Conservation (phyloP, 768 basidiomycete genomes). For the Tricholoma saponaceum region DNA sequence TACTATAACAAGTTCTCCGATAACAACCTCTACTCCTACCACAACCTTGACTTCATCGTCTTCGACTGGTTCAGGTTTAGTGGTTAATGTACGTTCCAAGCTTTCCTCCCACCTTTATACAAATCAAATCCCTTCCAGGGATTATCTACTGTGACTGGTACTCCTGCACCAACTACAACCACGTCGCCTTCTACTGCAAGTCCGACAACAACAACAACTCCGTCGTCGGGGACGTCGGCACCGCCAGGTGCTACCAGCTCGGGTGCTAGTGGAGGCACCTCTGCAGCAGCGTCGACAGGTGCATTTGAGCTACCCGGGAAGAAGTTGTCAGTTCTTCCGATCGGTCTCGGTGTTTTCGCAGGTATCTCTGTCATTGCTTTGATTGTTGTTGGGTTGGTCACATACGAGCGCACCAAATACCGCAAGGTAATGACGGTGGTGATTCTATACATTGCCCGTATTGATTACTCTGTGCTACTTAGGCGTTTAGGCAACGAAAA, state of each 20-base stretch:
- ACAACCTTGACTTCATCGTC: neutral
- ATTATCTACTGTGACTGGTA: conserved; percentile 13
- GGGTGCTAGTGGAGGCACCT: conserved; percentile 11
- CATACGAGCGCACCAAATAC: conserved; percentile 84
- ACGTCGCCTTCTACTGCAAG: conserved; percentile 14
- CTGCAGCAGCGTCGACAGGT: conserved; percentile 24
- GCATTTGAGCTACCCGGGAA: conserved; percentile 69
- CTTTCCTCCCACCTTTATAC: neutral
- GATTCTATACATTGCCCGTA: neutral
- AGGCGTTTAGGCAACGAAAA: conserved; percentile 71
- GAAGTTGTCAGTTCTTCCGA: conserved; percentile 69
- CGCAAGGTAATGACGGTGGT: conserved; percentile 57
- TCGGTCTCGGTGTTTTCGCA: conserved; percentile 80
- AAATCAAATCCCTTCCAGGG: conserved; percentile 7
- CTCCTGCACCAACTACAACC: conserved; percentile 9
- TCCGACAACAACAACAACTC: conserved; percentile 4
- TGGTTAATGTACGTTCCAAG: conserved; percentile 10
- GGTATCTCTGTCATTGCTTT: conserved; percentile 83
- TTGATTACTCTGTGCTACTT: conserved; percentile 22
- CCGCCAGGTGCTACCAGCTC: conserved; percentile 9
- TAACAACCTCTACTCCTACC: conserved; percentile 3
- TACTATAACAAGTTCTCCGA: neutral
- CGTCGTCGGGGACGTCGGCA: neutral
- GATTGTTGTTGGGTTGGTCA: conserved; percentile 78
- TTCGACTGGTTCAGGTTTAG: conserved; percentile 9